phyloP scores from a whole-genome alignment of 164 flowering plant genomes.

The Akebia trifoliata region DNA sequence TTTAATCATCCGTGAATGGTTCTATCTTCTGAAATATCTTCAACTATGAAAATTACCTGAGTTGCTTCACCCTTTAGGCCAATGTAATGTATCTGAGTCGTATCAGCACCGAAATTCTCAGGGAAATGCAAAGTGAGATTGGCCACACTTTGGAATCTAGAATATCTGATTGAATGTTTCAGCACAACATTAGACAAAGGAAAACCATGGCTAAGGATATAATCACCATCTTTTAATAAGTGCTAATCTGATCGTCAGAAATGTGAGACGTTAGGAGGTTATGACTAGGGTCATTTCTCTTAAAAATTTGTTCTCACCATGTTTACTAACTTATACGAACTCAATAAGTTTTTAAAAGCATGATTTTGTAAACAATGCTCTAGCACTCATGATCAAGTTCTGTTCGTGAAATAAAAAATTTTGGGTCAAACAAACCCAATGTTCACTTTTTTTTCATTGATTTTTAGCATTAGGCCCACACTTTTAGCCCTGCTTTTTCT shows the following conservation, averaged over 20 bases:
- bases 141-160: slow-evolving; percentile 91
- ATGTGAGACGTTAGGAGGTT: too few species aligned
- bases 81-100: slow-evolving; percentile 77
- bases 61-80: slow-evolving; percentile 98
- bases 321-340: too few species aligned
- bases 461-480: too few species aligned
- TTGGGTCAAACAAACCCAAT: too few species aligned
- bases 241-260: not conserved
- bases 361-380: too few species aligned
- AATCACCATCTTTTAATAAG: not conserved
- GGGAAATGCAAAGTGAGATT: slow-evolving; percentile 93
- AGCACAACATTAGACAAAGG: not conserved
- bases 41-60: slow-evolving; percentile 43
- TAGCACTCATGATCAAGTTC: too few species aligned
- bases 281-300: too few species aligned
- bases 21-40: not conserved
- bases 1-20: not conserved
- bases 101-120: slow-evolving; percentile 83
- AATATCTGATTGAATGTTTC: slow-evolving; percentile 44
- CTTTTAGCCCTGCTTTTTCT: too few species aligned
- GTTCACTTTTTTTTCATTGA: too few species aligned
- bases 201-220: not conserved
- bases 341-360: too few species aligned
- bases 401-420: too few species aligned
- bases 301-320: too few species aligned